Conservation (phyloP, 805 yeast species). For the Saccharomycopsis vini region DNA sequence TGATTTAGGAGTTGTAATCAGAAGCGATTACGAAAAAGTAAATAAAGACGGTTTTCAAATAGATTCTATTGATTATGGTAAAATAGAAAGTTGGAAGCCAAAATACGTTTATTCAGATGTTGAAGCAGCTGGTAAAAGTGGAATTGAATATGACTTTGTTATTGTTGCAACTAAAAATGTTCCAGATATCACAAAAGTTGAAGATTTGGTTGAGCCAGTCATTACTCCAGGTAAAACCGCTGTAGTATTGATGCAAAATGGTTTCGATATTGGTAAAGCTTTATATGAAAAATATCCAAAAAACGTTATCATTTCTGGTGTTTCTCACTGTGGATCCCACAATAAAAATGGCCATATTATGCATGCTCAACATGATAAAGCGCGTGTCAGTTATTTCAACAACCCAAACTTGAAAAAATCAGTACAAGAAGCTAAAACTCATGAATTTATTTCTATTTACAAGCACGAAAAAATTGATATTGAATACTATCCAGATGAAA, state of each 20-base stretch:
- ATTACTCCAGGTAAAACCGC: conserved; percentile 36
- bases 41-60: conserved; percentile 45
- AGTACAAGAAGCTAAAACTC: conserved; percentile 34
- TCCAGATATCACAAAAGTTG: conserved; percentile 52
- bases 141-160: conserved; percentile 43
- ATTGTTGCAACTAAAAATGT: conserved; percentile 60
- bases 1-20: conserved; percentile 50
- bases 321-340: conserved; percentile 54
- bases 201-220: conserved; percentile 43
- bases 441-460: conserved; percentile 35
- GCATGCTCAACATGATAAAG: conserved; percentile 44
- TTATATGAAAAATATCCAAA: conserved; percentile 41
- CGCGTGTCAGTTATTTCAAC: conserved; percentile 43
- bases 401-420: conserved; percentile 33
- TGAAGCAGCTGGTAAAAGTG: conserved; percentile 32
- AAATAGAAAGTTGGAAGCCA: conserved; percentile 47
- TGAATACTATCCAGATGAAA: conserved; percentile 35
- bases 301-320: conserved; percentile 49
- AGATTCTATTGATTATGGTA: conserved; percentile 56
- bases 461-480: conserved; percentile 34
- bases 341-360: conserved; percentile 39
- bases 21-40: conserved; percentile 55
- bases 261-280: conserved; percentile 54
- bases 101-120: conserved; percentile 33
- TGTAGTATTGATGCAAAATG: conserved; percentile 56